phyloP scores from a whole-genome alignment of 2,329 filamentous ascomycete species.

The Calonectria ilicicola region DNA sequence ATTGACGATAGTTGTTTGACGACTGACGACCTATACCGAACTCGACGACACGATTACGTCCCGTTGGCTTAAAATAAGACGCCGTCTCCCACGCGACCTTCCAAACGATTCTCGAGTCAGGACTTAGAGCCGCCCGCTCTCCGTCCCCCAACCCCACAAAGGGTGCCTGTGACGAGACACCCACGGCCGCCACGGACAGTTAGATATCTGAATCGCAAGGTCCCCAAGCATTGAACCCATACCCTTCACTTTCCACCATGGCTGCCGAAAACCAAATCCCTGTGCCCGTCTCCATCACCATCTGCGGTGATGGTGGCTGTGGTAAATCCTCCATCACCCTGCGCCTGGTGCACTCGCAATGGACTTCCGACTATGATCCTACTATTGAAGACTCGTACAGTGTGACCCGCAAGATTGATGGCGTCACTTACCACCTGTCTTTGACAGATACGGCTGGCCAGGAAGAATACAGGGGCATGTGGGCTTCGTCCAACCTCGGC shows the following conservation, averaged over 20 bases:
- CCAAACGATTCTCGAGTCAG: background rate
- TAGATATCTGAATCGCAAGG: background rate
- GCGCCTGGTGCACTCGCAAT: conserved; percentile 83
- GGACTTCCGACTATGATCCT: conserved; percentile 86
- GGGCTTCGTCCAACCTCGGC: conserved; percentile 82
- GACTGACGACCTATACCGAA: conserved; percentile 1
- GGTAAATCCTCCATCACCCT: conserved; percentile 89
- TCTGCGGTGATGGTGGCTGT: conserved; percentile 88
- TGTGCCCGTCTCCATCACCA: conserved; percentile 78
- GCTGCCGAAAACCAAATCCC: conserved; percentile 47
- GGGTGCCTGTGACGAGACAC: conserved; percentile 20
- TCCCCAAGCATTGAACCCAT: background rate
- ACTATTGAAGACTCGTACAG: conserved; percentile 89
- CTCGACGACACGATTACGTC: background rate
- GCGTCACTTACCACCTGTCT: conserved; percentile 81
- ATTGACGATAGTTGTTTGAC: background rate
- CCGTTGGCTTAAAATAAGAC: background rate
- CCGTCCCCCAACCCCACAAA: conserved; percentile 25
- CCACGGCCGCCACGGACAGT: background rate
- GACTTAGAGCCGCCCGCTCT: conserved; percentile 12
- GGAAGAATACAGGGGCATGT: conserved; percentile 90
- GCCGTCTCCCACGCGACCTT: background rate
- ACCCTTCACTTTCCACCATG: conserved; percentile 24
- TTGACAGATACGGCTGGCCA: conserved; percentile 90
- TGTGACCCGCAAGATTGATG: conserved; percentile 83